Evolutionary conservation across 352 stramenopile species (phyloP), one percentile per base, ranked within the genome.

Genomic region (Globisporangium cederbergense): DNA sequence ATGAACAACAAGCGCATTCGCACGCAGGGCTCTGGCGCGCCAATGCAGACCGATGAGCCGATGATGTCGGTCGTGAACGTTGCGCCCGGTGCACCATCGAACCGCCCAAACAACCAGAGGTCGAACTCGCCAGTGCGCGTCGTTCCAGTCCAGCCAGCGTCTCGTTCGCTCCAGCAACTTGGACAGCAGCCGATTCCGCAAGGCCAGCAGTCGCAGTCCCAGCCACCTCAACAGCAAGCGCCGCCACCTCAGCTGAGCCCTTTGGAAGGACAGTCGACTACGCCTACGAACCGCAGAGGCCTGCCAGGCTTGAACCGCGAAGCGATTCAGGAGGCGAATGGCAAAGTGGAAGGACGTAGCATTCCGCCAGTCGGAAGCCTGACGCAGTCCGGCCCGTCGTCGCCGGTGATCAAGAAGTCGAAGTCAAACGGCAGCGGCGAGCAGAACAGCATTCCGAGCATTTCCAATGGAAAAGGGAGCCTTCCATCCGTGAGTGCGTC

Each of bases 371-470:
- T 70, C 4, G 67, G 77, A 40, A 70, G 50, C 28, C 52, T 66
- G 43, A 42, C 59, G 28, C 72, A 73, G 51, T 81, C 79, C 0
- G 73, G 71, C 4, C 73, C 67, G 32, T 85, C 80, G 22, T 88
- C 79, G 16, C 85, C 86, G 0, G 86, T 86, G 3, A 67, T 84
- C 22, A 94, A 94, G 73, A 94, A 94, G 66, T 75, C 79, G 10
- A 94, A 94, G 67, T 73, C 80, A 4, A 89, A 82, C 55, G 78
- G 77, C 10, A 67, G 66, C 0, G 53, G 47, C 13, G 77, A 88
- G 18, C 61, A 67, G 20, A 81, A 70, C 55, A 75, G 62, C 57
- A 90, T 91, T 45, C 80, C 83, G 8, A 91, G 80, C 36, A 58
- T 91, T 34, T 79, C 78, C 6, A 94, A 92, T 65, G 83, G 81